These are phyloP conservation scores for Pestalotiopsis sp. DNA, from an alignment of 2,329 filamentous ascomycete genomes.

Conservation along the genomic window DNA sequence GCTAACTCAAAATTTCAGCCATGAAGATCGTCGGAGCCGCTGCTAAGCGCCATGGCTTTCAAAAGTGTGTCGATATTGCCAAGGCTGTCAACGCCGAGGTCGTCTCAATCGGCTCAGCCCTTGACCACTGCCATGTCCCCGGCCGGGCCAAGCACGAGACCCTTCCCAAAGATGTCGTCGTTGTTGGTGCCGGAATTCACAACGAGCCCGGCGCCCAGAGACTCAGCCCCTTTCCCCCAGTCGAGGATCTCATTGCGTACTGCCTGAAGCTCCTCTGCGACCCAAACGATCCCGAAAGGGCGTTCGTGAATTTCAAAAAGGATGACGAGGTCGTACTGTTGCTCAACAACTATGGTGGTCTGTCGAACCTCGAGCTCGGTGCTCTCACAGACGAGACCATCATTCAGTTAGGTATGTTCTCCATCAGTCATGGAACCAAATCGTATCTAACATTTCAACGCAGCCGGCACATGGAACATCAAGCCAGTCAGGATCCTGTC, in stretches of 20 bases:
- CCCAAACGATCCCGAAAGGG: slow-evolving; percentile 54
- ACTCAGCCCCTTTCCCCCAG: slow-evolving; percentile 43
- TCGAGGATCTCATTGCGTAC: slow-evolving; percentile 40
- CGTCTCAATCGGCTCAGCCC: slow-evolving; percentile 68
- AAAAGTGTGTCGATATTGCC: slow-evolving; percentile 62
- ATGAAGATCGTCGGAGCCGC: slow-evolving; percentile 72
- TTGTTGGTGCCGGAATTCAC: slow-evolving; percentile 58
- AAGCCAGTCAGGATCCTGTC: slow-evolving; percentile 48
- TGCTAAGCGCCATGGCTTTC: slow-evolving; percentile 55
- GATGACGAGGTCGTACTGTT: slow-evolving; percentile 53
- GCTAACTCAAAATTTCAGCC: slow-evolving; percentile 47
- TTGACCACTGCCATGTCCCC: slow-evolving; percentile 76
- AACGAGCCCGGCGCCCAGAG: slow-evolving; percentile 47
- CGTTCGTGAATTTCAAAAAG: slow-evolving; percentile 49
- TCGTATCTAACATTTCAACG: slow-evolving; percentile 46
- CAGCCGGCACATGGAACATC: slow-evolving; percentile 49
- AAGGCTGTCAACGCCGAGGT: slow-evolving; percentile 59
- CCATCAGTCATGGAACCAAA: neutral
- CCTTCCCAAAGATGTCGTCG: slow-evolving; percentile 37
- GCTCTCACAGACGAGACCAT: slow-evolving; percentile 52
- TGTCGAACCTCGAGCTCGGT: slow-evolving; percentile 57
- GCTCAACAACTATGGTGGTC: slow-evolving; percentile 61
- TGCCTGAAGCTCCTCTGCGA: slow-evolving; percentile 58
- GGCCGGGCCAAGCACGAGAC: slow-evolving; percentile 60
- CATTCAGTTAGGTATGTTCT: slow-evolving; percentile 11